Conservation (phyloP, 2,329 filamentous ascomycete species). For the Colletotrichum gigasporum region DNA sequence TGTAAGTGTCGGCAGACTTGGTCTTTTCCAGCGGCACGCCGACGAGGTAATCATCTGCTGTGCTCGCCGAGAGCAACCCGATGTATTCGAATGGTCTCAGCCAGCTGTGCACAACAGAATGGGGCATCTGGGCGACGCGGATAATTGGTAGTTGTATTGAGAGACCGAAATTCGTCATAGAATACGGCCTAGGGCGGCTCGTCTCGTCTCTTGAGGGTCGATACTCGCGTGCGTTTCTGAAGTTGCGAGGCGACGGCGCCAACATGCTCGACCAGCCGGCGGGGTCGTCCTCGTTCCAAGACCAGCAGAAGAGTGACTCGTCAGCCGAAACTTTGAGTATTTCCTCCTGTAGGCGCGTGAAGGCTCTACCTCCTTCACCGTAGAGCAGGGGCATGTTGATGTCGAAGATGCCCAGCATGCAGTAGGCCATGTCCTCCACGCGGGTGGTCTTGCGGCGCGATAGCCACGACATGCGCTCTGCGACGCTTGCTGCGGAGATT, state of each 20-base stretch:
- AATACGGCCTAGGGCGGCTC: slow-evolving; percentile 12
- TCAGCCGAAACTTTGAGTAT: slow-evolving; percentile 24
- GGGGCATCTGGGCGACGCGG: not conserved
- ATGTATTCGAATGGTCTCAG: slow-evolving; percentile 1
- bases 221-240: slow-evolving; percentile 3
- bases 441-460: slow-evolving; percentile 35
- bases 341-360: slow-evolving; percentile 34
- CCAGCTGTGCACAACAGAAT: not conserved
- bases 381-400: slow-evolving; percentile 41
- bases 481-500: slow-evolving; percentile 33
- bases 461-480: slow-evolving; percentile 42
- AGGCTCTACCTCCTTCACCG: slow-evolving; percentile 39
- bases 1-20: not conserved
- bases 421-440: slow-evolving; percentile 39
- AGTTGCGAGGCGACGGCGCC: slow-evolving; percentile 20
- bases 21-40: slow-evolving; percentile 14
- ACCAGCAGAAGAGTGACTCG: slow-evolving; percentile 29
- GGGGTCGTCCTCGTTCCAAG: slow-evolving; percentile 23
- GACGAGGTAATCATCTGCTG: not conserved
- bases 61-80: not conserved
- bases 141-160: slow-evolving; percentile 17
- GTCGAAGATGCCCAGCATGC: slow-evolving; percentile 40
- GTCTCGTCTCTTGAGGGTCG: slow-evolving; percentile 5
- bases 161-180: slow-evolving; percentile 28
- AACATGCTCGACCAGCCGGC: slow-evolving; percentile 17